Evolutionary conservation across 352 stramenopile species (phyloP).

Genomic region (Globisporangium barbulae): DNA sequence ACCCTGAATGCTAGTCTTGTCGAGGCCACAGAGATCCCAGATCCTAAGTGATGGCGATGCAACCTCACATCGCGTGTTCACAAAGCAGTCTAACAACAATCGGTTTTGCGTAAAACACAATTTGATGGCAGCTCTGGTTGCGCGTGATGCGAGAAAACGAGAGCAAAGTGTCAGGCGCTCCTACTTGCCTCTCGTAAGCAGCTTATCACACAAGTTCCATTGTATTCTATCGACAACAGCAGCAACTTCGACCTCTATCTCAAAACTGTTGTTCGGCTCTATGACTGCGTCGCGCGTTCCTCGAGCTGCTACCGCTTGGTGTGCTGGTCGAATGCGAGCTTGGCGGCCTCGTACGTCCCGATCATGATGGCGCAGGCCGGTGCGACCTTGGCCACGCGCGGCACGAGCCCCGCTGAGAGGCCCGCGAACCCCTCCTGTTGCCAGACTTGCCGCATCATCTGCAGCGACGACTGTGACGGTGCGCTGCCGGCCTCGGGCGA

Average conservation of each 20-base stretch:
- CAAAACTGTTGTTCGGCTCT: not conserved
- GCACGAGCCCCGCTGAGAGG: slow-evolving; percentile 43
- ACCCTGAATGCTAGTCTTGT: no score
- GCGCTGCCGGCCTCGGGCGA: slow-evolving; percentile 17
- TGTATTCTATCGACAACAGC: not conserved
- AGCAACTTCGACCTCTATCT: not conserved
- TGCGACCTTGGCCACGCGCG: slow-evolving; percentile 67
- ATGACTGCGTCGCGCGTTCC: not conserved
- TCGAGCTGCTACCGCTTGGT: not conserved
- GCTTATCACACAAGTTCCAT: no score
- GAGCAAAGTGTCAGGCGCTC: no score
- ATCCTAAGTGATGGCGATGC: no score
- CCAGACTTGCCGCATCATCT: slow-evolving; percentile 55
- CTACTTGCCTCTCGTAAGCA: no score
- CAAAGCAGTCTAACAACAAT: no score
- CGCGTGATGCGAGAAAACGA: no score
- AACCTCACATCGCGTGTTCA: no score
- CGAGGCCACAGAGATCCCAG: no score
- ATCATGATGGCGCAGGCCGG: slow-evolving; percentile 83
- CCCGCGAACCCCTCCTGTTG: slow-evolving; percentile 35
- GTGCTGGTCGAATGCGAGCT: slow-evolving; percentile 48
- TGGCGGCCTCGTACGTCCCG: slow-evolving; percentile 64
- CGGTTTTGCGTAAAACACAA: no score
- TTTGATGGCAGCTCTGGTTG: no score
- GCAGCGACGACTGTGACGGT: slow-evolving; percentile 22